Percentiles rank a stretch among this genome's conserved stretches.
Conservation (phyloP, 2,329 filamentous ascomycete species). For the Alternaria ethzedia region DNA sequence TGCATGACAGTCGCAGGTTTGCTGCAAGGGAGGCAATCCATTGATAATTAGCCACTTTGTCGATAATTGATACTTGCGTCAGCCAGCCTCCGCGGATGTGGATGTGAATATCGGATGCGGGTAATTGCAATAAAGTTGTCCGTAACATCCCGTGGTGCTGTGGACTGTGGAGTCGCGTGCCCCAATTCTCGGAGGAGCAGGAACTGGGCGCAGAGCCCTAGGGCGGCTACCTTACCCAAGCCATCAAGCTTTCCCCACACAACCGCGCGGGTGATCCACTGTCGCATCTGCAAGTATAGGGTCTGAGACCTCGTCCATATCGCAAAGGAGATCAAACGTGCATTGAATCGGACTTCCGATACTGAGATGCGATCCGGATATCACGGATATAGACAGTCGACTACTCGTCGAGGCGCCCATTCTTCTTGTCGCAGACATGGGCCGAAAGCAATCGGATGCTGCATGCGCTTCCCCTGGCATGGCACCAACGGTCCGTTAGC, state of each 20-base stretch:
- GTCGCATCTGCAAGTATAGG: slow-evolving; percentile 8
- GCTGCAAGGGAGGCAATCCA: background rate
- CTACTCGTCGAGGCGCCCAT: background rate
- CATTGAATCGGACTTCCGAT: background rate
- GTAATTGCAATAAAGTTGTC: background rate
- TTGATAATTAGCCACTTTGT: background rate
- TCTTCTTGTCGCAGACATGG: slow-evolving; percentile 10
- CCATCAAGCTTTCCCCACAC: slow-evolving; percentile 43
- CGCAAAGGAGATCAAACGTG: background rate
- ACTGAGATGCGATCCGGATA: background rate
- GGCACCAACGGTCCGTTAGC: slow-evolving; percentile 12
- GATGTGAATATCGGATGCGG: background rate
- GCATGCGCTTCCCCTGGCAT: slow-evolving; percentile 7
- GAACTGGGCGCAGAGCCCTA: slow-evolving; percentile 4
- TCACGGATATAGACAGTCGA: background rate
- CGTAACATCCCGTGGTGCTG: slow-evolving; percentile 10
- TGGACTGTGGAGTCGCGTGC: slow-evolving; percentile 13
- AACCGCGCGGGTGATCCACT: slow-evolving; percentile 14
- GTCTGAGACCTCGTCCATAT: background rate
- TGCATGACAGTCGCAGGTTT: slow-evolving; percentile 8
- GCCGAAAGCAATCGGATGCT: background rate
- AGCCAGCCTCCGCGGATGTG: background rate
- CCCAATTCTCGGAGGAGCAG: slow-evolving; percentile 12
- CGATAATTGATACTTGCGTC: background rate
- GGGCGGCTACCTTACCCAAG: slow-evolving; percentile 13